Evolutionary conservation across 352 stramenopile species (phyloP), one percentile per base, ranked within the genome.

Genomic region (Globisporangium splendens): DNA sequence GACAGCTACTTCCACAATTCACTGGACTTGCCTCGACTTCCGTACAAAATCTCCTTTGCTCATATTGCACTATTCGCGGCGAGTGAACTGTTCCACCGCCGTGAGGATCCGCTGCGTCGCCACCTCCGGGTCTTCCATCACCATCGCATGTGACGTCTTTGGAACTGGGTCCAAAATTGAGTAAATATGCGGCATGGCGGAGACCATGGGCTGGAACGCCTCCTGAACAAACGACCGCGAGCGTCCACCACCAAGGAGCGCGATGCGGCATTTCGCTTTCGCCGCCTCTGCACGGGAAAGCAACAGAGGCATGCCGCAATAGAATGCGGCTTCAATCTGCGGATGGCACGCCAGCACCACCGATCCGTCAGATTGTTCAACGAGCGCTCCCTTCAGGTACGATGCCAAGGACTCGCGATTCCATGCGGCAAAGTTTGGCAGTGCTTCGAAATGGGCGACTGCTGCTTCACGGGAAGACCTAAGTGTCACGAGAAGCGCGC

Each of bases 81-180:
- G 24, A 5, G 24, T 31, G 20, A 82, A 47, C 18, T 73, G 66
- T 12, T 33, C 22, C 1, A 84, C 64, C 22, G 70, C 63, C 8
- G 66, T 51, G 1, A 70, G 46, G 43, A 90, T 88, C 31, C 73
- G 77, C 14, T 72, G 51, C 8, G 77, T 43, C 10, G 72, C 69
- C 12, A 71, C 50, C 0, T 62, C 60, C 3, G 75, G 72, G 22
- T 88, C 70, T 46, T 88, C 78, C 18, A 86, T 46, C 18, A 88
- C 63, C 41, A 88, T 61, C 21, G 75, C 50, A 42, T 88, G 78
- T 11, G 69, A 77, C 18, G 61, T 66, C 14, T 72, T 69, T 5
- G 66, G 60, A 43, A 88, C 73, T 11, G 74, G 65, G 2, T 69
- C 56, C 41, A 24, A 50, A 47, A 83, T 58, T 1, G 56, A 61